These are phyloP conservation scores for Diplodia mutila DNA, from an alignment of 2,329 filamentous ascomycete species.

Conservation along the genomic window DNA sequence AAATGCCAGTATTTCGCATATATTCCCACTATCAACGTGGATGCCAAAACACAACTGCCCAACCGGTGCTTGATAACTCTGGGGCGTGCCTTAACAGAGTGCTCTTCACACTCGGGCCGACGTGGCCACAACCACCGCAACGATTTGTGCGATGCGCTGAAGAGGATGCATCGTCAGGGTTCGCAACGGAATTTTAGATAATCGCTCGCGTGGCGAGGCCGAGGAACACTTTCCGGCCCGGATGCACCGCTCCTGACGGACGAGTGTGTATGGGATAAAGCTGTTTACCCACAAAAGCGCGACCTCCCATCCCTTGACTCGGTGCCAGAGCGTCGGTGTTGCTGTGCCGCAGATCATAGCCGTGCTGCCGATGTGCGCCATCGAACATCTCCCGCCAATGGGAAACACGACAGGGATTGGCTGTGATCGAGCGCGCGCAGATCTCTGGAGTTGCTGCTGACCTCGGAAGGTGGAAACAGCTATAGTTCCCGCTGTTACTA, in stretches of 20 bases:
- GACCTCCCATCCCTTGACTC: slow-evolving; percentile 4
- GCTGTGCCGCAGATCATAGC: slow-evolving; percentile 22
- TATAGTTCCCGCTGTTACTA: neutral
- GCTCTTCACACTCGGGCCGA: neutral
- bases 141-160: neutral
- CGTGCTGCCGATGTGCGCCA: slow-evolving; percentile 2
- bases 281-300: neutral
- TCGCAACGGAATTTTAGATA: neutral
- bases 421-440: neutral
- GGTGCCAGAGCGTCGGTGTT: neutral
- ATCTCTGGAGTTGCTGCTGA: neutral
- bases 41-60: neutral
- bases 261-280: slow-evolving; percentile 3
- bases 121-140: neutral
- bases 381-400: slow-evolving; percentile 4
- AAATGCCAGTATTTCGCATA: neutral
- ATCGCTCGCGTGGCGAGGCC: neutral
- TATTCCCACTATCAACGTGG: neutral
- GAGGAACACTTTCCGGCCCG: slow-evolving; percentile 5
- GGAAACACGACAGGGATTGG: neutral
- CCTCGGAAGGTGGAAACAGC: neutral
- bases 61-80: neutral
- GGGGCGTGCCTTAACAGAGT: neutral
- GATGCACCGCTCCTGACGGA: neutral
- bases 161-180: neutral